Base-by-base conservation (phyloP, 768 basidiomycete genomes). In the Russula foetens region DNA sequence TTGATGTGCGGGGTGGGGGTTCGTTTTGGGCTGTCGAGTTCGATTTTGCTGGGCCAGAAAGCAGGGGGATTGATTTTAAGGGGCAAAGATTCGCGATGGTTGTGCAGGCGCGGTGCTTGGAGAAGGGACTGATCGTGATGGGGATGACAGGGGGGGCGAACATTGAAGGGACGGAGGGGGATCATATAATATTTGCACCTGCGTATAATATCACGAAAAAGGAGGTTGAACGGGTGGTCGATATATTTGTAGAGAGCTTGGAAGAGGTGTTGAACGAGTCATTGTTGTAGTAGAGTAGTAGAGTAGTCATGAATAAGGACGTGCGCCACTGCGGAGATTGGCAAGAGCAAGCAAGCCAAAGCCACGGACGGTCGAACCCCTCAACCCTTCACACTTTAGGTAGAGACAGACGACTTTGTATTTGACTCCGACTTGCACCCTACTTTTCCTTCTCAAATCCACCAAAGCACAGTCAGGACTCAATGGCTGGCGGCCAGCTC, bases 401-500 rank as follows among this genome's bases (percentile, higher is more conserved):
- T 23, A 15, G 15, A 9, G 24, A 1, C n/a, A 33, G 31, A 4
- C 28, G 35, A 7, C 35, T 35, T 12, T 43, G 26, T 44, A 4
- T 39, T 28, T 56, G 45, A 38, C 46, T 17, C n/a, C 35, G 53
- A 55, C 53, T 35, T 35, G 35, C 39, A 54, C 19, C 26, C 15
- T 8, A 41, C 4, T 9, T 44, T 33, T 53, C 45, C 24, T 51
- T 33, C 29, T 50, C 24, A 58, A 41, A 24, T 31, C 17, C 28
- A 23, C 41, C 53, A 28, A 54, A 39, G 7, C 53, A 39, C 43
- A 44, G 50, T 55, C 48, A 47, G 17, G 23, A 53, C 61, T 88
- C 88, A 84, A 91, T 91, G 88, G 88, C 88, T 85, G 84, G 82
- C 83, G 75, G 84, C 80, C 84, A 81, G 78, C 78, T 83, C 86